Evolutionary conservation across 345 rosid genomes (phyloP), one percentile per base, ranked within the genome.

Genomic region (Corymbia maculata): DNA sequence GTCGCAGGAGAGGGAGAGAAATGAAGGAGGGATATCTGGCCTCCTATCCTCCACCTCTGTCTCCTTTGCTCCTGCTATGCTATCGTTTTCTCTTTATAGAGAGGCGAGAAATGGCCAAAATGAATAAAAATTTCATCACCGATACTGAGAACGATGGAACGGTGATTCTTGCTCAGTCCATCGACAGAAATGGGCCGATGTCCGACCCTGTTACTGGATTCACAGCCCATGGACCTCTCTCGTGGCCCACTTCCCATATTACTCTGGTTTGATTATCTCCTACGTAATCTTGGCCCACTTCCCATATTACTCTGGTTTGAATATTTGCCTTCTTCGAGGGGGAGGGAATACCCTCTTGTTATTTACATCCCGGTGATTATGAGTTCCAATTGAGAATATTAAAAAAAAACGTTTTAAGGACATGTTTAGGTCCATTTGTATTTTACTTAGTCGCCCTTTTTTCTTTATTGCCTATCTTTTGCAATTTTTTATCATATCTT

Each of bases 391-490:
- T 36, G 42, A 36, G 42, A 36, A 36, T 36, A 22, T 21, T 1
- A 0, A 55, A 0, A 55, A 3, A 28, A 4, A 55, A 55, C 5
- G 4, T 55, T 55, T 55, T 22, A 55, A 55, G 3, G 13, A 8
- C 0, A 9, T 22, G 2, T 0, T 55, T 55, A 55, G 13, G 0
- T 55, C 0, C 0, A 55, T 55, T 21, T 75, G 24, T 42, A 42
- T 75, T 10, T 75, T 42, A 19, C 10, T 21, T 19, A 42, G 84
- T 75, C 21, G 10, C 28, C 26, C 0, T 75, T 21, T 75, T 21
- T 19, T 21, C 49, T 5, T 9, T 19, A 0, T 42, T 42, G 13
- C 49, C 24, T 5, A 15, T 5, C 1, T 75, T 36, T 36, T 1
- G 8, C 14, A 36, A 17, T 75, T 36, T 75, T 47, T 75, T 19